These are phyloP conservation scores for Silene conica DNA, from an alignment of 148 eudicot species.

Conservation along the genomic window DNA sequence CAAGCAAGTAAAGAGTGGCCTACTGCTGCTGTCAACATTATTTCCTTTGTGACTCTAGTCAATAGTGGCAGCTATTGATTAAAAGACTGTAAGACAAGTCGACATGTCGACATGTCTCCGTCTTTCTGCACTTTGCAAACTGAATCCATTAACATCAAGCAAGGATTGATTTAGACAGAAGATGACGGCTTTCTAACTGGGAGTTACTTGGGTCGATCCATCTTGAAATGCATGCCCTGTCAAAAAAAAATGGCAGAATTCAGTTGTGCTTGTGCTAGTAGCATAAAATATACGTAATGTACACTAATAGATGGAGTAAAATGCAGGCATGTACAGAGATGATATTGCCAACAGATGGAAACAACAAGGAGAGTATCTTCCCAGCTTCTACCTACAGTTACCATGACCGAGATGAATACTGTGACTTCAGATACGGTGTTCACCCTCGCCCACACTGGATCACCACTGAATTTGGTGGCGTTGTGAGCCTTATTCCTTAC, in stretches of 20 bases:
- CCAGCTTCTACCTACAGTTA: conserved; percentile 45
- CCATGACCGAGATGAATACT: conserved; percentile 23
- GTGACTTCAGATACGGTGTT: conserved; percentile 29
- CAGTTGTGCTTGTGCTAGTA: too few species aligned
- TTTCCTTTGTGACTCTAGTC: neutral
- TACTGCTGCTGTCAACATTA: neutral
- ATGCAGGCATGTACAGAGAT: conserved; percentile 85
- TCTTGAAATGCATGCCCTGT: too few species aligned
- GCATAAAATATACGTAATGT: too few species aligned
- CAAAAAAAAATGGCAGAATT: too few species aligned
- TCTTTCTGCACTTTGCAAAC: too few species aligned
- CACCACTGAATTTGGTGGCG: conserved; percentile 72
- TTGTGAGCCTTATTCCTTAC: conserved; percentile 30
- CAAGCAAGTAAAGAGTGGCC: conserved; percentile 4
- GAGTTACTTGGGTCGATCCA: neutral
- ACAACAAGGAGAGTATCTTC: conserved; percentile 59
- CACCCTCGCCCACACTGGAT: conserved; percentile 77
- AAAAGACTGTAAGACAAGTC: too few species aligned
- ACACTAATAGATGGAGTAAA: neutral
- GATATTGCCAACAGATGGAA: conserved; percentile 57
- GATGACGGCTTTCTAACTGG: too few species aligned
- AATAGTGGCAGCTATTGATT: too few species aligned
- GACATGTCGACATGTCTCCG: too few species aligned
- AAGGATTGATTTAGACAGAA: too few species aligned
- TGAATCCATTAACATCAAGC: too few species aligned